Conservation (phyloP, 257 asterid species). For the Solanum megistacrolobum region DNA sequence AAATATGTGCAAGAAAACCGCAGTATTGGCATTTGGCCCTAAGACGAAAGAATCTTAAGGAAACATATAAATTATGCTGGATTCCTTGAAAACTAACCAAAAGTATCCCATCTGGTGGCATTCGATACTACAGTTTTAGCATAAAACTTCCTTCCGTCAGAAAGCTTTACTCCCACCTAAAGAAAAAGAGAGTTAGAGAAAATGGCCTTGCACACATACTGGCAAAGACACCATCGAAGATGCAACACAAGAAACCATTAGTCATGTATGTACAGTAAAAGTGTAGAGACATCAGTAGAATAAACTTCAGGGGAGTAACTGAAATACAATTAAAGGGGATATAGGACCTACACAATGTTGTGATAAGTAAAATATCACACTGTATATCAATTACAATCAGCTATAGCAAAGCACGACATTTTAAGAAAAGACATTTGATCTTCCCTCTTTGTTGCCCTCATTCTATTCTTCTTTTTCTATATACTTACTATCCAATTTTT, state of each 20-base stretch:
- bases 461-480: not conserved
- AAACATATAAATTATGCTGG: not conserved
- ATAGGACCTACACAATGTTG: not conserved
- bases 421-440: not conserved
- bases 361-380: not conserved
- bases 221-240: not conserved
- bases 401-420: not conserved
- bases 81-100: constrained; percentile 45
- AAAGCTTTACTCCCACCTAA: constrained; percentile 89
- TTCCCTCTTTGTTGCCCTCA: not conserved
- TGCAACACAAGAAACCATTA: not conserved
- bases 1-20: not conserved
- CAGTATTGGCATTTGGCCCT: not conserved
- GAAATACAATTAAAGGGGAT: not conserved
- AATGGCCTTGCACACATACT: not conserved
- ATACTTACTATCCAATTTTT: not conserved
- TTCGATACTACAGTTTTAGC: constrained; percentile 87
- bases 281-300: not conserved
- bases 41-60: not conserved
- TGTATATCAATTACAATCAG: not conserved
- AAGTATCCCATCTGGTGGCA: constrained; percentile 99
- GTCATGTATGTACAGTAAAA: not conserved
- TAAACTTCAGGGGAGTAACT: not conserved
- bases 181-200: not conserved
- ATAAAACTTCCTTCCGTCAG: constrained; percentile 70